Conservation (phyloP, 2,329 filamentous ascomycete genomes). For the Tolypocladium inflatum region DNA sequence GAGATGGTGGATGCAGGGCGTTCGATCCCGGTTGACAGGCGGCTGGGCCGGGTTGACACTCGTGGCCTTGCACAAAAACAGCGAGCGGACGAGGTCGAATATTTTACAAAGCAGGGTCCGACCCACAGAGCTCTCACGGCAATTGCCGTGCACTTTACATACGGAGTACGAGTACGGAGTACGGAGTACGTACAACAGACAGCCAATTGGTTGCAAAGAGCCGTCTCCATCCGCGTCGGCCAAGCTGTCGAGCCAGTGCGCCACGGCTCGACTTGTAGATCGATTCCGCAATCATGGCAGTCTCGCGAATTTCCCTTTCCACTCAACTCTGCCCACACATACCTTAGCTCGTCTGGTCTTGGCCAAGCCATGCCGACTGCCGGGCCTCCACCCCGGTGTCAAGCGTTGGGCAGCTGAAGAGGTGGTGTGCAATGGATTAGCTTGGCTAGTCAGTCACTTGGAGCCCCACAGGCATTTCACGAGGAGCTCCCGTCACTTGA, state of each 20-base stretch:
- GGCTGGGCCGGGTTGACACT: background rate
- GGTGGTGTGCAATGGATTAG: background rate
- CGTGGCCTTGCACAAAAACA: background rate
- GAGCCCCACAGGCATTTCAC: background rate
- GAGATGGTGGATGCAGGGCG: background rate
- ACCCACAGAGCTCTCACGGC: background rate
- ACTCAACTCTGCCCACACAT: background rate
- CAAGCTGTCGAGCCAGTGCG: background rate
- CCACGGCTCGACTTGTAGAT: background rate
- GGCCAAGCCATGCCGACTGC: background rate
- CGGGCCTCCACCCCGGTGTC: background rate
- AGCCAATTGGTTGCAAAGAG: background rate
- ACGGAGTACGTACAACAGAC: too few species aligned
- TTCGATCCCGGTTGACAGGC: background rate
- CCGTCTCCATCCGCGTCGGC: background rate
- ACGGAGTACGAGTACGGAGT: too few species aligned
- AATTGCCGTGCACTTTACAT: background rate
- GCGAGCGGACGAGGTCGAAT: background rate
- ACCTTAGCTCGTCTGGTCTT: background rate
- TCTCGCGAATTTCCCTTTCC: background rate
- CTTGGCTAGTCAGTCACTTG: background rate
- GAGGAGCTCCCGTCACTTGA: background rate
- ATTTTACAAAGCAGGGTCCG: background rate
- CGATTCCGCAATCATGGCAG: background rate
- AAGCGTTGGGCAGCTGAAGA: background rate